These are phyloP conservation scores for Sugiyamaella novakii DNA, from an alignment of 1,139 yeast species.

Conservation along the genomic window DNA sequence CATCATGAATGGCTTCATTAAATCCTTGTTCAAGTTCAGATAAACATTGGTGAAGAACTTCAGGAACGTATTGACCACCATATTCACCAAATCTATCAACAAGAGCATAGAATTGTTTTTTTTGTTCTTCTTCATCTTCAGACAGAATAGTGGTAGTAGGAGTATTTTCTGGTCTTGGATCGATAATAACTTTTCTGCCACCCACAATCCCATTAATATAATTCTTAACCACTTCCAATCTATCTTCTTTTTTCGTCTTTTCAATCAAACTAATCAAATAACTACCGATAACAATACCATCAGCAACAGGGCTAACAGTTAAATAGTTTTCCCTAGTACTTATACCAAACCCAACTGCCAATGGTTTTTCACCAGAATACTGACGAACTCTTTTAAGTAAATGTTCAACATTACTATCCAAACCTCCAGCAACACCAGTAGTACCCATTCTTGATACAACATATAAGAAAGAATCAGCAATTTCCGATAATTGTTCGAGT, in stretches of 20 bases:
- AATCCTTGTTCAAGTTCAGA: constrained; percentile 86
- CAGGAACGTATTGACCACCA: constrained; percentile 99
- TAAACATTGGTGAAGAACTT: constrained; percentile 88
- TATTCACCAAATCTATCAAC: constrained; percentile 75
- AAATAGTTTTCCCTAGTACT: constrained; percentile 88
- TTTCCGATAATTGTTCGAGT: constrained; percentile 69
- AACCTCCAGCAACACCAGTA: constrained; percentile 79
- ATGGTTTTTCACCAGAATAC: constrained; percentile 70
- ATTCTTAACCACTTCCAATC: constrained; percentile 61
- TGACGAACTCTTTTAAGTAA: constrained; percentile 76
- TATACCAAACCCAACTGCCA: constrained; percentile 98
- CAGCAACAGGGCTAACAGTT: constrained; percentile 75
- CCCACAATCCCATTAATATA: constrained; percentile 73
- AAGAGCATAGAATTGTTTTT: constrained; percentile 17
- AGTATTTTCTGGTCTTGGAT: constrained; percentile 18
- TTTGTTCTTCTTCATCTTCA: constrained; percentile 12
- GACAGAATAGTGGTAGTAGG: background rate
- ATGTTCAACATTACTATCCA: constrained; percentile 65
- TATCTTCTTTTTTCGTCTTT: constrained; percentile 59
- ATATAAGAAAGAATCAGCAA: constrained; percentile 93
- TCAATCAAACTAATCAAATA: constrained; percentile 72
- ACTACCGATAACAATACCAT: constrained; percentile 94
- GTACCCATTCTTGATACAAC: constrained; percentile 92
- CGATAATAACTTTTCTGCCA: constrained; percentile 49
- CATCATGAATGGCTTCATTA: constrained; percentile 85